A percentile compares a stretch with the other conserved stretches of the same genome.
Conservation (phyloP, 1,284 basidiomycete species). For the Sporisorium scitamineum region DNA sequence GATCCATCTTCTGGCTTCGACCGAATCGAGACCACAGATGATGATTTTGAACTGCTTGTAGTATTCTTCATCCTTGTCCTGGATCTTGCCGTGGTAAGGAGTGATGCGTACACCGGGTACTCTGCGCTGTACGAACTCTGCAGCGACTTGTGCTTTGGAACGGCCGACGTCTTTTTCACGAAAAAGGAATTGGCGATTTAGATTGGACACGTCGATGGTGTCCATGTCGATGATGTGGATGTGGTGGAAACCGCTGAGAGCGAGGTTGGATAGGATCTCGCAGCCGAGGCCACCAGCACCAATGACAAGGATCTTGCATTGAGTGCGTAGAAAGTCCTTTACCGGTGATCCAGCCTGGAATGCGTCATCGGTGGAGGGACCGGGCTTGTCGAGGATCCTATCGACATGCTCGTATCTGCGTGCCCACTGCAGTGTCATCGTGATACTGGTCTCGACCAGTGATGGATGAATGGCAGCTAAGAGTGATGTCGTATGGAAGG, state of each 20-base stretch:
- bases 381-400: conserved; percentile 82
- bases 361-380: conserved; percentile 69
- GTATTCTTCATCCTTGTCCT: conserved; percentile 95
- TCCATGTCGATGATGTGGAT: conserved; percentile 99
- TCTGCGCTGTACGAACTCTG: conserved; percentile 85
- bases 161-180: conserved; percentile 90
- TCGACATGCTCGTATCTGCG: conserved; percentile 57
- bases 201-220: conserved; percentile 98
- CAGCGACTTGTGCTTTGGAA: conserved; percentile 92
- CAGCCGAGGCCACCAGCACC: conserved; percentile 71
- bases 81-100: conserved; percentile 97
- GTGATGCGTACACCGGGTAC: conserved; percentile 94
- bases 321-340: conserved; percentile 84
- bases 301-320: conserved; percentile 94
- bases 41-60: conserved; percentile 97
- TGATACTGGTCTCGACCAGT: neutral
- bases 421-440: conserved; percentile 19
- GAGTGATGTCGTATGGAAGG: neutral
- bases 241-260: conserved; percentile 87
- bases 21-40: conserved; percentile 96
- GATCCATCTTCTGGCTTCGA: conserved; percentile 91
- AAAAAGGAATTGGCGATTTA: conserved; percentile 98
- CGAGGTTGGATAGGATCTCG: conserved; percentile 67
- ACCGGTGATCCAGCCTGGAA: conserved; percentile 72
- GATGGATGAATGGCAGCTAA: neutral